phyloP scores from a whole-genome alignment of 2,329 filamentous ascomycete species.

The Cercospora sesami region DNA sequence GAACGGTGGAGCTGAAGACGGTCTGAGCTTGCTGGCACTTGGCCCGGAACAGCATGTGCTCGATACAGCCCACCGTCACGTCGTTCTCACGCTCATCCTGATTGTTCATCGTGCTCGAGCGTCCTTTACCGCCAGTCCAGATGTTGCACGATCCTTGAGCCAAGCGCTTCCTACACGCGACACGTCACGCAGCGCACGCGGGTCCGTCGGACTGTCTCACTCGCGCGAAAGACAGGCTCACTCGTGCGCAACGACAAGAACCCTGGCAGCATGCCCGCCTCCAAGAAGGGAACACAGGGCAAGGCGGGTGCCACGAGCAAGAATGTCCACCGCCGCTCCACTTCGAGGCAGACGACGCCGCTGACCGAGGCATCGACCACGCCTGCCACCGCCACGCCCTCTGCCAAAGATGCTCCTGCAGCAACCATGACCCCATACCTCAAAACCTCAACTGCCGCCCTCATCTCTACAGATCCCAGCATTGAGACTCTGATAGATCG shows the following conservation, averaged over 20 bases:
- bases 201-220: neutral
- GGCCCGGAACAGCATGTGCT: neutral
- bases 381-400: constrained; percentile 60
- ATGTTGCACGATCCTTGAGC: neutral
- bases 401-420: constrained; percentile 52
- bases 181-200: constrained; percentile 1
- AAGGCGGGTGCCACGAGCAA: constrained; percentile 36
- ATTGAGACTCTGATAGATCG: constrained; percentile 71
- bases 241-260: neutral
- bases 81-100: neutral
- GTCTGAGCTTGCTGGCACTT: neutral
- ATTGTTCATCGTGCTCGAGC: neutral
- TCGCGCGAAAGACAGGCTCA: neutral
- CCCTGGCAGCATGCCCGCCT: constrained; percentile 30
- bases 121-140: neutral
- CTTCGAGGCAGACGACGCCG: constrained; percentile 77
- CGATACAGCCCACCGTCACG: neutral
- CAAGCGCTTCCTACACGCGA: neutral
- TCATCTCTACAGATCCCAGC: constrained; percentile 54
- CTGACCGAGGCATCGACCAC: constrained; percentile 48
- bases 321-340: constrained; percentile 59
- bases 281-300: constrained; percentile 36
- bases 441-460: constrained; percentile 57
- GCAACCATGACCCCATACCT: constrained; percentile 65
- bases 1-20: neutral